A percentile compares a stretch with the other conserved stretches of the same genome.
These are phyloP conservation scores for Pogostemon cablin DNA, from an alignment of 257 asterid genomes.

Conservation along the genomic window DNA sequence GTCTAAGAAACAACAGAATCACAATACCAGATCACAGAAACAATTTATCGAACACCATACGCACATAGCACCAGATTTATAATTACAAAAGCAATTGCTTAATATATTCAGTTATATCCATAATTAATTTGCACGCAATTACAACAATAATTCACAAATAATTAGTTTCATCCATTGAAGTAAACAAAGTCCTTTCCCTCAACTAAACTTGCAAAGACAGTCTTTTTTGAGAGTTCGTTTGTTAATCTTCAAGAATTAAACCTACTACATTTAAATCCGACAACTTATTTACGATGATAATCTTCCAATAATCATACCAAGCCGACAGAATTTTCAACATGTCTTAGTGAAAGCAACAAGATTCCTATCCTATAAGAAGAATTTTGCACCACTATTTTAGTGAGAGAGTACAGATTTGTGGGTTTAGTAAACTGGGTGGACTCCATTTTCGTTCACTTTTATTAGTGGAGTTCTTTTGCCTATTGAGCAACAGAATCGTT, in stretches of 20 bases:
- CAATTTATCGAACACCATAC: constrained; percentile 37
- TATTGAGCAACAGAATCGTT: too few relatives aligned
- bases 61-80: neutral
- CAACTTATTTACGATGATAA: constrained; percentile 14
- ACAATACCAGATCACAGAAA: constrained; percentile 8
- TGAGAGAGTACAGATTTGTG: constrained; percentile 36
- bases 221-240: neutral
- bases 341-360: neutral
- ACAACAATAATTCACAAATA: constrained; percentile 14
- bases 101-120: neutral
- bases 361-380: constrained; percentile 60
- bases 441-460: too few relatives aligned
- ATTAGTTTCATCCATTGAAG: neutral
- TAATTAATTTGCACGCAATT: neutral
- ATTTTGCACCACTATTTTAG: constrained; percentile 64
- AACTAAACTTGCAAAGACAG: neutral
- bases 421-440: neutral
- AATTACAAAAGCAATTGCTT: neutral
- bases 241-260: neutral
- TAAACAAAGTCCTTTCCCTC: neutral
- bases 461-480: too few relatives aligned
- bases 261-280: constrained; percentile 1
- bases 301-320: neutral
- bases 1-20: neutral
- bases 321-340: neutral